Conservation (phyloP, 1,139 yeast genomes). For the Pichia sp. region DNA sequence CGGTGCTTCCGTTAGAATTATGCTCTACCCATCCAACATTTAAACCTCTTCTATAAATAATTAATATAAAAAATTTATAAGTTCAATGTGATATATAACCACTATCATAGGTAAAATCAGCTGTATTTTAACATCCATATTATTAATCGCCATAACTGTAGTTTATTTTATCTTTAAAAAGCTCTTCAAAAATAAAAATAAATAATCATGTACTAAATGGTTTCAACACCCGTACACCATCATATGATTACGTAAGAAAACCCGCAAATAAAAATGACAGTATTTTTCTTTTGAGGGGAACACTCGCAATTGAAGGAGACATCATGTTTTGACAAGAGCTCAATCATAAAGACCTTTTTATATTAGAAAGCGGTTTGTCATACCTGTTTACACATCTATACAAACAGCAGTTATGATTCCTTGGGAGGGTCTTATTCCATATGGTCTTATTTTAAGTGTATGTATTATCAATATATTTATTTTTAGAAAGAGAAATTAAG, state of each 20-base stretch:
- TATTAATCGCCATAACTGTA: neutral
- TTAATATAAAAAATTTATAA: slow-evolving; percentile 14
- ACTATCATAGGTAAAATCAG: slow-evolving; percentile 8
- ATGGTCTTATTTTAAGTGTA: slow-evolving; percentile 54
- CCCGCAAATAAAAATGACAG: neutral
- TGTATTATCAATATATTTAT: slow-evolving; percentile 18
- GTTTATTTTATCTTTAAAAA: neutral
- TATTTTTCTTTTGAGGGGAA: neutral
- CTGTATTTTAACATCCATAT: slow-evolving; percentile 1
- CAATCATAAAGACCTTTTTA: neutral
- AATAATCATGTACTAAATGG: neutral
- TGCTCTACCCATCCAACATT: slow-evolving; percentile 99
- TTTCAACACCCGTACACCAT: neutral
- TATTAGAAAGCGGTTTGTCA: neutral
- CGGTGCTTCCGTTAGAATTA: slow-evolving; percentile 99
- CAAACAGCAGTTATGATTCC: slow-evolving; percentile 44
- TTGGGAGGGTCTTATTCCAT: slow-evolving; percentile 66
- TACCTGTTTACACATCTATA: neutral
- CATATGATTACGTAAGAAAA: neutral
- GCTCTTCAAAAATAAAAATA: too few species aligned
- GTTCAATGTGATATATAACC: slow-evolving; percentile 15
- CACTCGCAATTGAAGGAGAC: neutral
- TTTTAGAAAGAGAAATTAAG: neutral
- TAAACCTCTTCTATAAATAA: slow-evolving; percentile 38
- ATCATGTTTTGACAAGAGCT: neutral